Percentiles rank a stretch among this genome's conserved stretches.
Conservation (phyloP, 2,329 filamentous ascomycete genomes). For the Aspergillus thermomutatus region DNA sequence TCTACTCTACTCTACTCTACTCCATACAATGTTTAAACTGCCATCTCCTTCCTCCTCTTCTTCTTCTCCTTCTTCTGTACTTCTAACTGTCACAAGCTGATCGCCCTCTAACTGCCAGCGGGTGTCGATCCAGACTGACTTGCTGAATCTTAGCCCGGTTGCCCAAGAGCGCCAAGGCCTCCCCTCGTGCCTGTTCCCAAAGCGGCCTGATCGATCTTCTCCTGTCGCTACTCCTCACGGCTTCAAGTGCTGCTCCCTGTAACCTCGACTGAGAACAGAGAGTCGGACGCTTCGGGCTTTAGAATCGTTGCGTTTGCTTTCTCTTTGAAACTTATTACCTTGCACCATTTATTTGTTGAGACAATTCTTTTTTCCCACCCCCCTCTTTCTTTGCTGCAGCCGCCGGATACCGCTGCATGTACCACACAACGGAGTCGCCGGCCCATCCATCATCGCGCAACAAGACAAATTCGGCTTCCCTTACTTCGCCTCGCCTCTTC, state of each 20-base stretch:
- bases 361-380: neutral
- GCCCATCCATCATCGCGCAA: slow-evolving; percentile 2
- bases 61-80: neutral
- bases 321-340: neutral
- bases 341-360: neutral
- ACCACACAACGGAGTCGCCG: slow-evolving; percentile 6
- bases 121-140: neutral
- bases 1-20: too few species aligned
- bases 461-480: neutral
- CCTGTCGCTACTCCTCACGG: neutral
- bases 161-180: neutral
- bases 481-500: neutral
- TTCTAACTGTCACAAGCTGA: neutral
- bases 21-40: neutral
- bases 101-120: neutral
- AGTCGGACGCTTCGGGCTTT: neutral
- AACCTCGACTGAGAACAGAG: neutral
- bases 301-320: neutral
- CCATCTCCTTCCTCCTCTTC: neutral
- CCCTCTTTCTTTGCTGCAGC: neutral
- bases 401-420: slow-evolving; percentile 5
- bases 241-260: neutral
- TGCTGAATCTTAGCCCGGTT: too few species aligned
- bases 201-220: neutral
- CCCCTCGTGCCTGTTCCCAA: neutral